Base-by-base conservation (phyloP, 2,329 filamentous ascomycete genomes). In the Coniochaeta sp. region DNA sequence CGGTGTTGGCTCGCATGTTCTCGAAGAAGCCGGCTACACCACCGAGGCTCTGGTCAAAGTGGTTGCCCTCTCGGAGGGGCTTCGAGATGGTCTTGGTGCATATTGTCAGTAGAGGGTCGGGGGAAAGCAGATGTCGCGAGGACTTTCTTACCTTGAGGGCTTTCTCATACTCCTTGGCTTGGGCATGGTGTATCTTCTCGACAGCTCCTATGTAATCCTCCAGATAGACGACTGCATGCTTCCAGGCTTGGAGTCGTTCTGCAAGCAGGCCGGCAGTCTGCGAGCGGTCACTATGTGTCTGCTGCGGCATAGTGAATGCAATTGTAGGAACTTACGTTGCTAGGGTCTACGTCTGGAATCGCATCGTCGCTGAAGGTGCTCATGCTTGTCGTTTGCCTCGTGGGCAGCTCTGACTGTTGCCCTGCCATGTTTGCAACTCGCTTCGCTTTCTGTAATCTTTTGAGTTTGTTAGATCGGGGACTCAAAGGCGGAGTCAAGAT, bases 81-180 rank as follows among this genome's bases (percentile, higher is more conserved):
- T 89, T 86, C 60, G 87, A 89, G 65, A 99, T 90, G 22, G 89
- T 90, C 90, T 91, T 12, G 30, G 55, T 44, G 40, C 38, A 24
- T 22, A 40, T 17, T 12, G 14, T 55, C 14, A 55, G 50, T n/a
- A 55, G 10, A 22, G 12, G 3, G 6, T 34, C 26, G 4, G 2
- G 2, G 26, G 26, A n/a, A 14, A 22, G 40, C 6, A 24, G 8
- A 19, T n/a, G 54, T 2, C 54, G 9, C 17, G 30, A 16, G 30
- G 6, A 4, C n/a, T n/a, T n/a, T 14, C 59, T 0, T 58, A 87
- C 88, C 87, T 98, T 99, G 69, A 98, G 77, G 10, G 95, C 88
- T 76, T 90, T 93, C 78, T 98, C 93, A 70, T 96, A 96, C 74
- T 98, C 93, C 79, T 96, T 98, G 59, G 91, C 87, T 67, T 96